A percentile compares a stretch with the other conserved stretches of the same genome.
phyloP scores from a whole-genome alignment of 495 filamentous ascomycete genomes.

The Alectoria sarmentosa region DNA sequence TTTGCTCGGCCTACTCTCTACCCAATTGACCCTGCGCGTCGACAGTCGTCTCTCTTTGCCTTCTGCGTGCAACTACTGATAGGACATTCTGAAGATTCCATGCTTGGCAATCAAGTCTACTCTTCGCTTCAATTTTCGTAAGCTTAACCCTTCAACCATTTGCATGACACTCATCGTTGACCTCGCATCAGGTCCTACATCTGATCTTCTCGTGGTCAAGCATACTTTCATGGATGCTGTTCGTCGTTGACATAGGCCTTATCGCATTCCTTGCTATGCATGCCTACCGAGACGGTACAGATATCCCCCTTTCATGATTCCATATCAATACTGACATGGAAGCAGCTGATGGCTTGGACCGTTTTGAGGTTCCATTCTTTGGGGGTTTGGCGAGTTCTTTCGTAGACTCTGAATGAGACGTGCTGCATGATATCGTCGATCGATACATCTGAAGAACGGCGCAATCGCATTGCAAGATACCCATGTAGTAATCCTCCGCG shows the following conservation, averaged over 20 bases:
- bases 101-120: slow-evolving; percentile 86
- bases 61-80: not conserved
- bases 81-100: slow-evolving; percentile 61
- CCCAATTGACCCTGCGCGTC: not conserved
- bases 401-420: slow-evolving; percentile 75
- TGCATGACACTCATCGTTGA: not conserved
- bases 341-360: slow-evolving; percentile 76
- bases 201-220: slow-evolving; percentile 77
- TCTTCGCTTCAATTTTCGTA: slow-evolving; percentile 81
- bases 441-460: not conserved
- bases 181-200: slow-evolving; percentile 53
- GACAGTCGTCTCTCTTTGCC: not conserved
- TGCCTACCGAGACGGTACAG: slow-evolving; percentile 75
- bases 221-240: slow-evolving; percentile 76
- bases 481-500: not conserved
- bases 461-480: not conserved
- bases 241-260: slow-evolving; percentile 64
- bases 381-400: slow-evolving; percentile 79
- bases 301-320: not conserved
- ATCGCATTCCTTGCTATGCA: slow-evolving; percentile 71
- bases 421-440: not conserved
- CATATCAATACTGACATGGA: slow-evolving; percentile 22
- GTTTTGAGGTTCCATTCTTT: slow-evolving; percentile 87
- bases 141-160: slow-evolving; percentile 26
- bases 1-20: not conserved